Base-by-base conservation (phyloP, 2,329 filamentous ascomycete genomes). In the Penicillium sclerotiorum region DNA sequence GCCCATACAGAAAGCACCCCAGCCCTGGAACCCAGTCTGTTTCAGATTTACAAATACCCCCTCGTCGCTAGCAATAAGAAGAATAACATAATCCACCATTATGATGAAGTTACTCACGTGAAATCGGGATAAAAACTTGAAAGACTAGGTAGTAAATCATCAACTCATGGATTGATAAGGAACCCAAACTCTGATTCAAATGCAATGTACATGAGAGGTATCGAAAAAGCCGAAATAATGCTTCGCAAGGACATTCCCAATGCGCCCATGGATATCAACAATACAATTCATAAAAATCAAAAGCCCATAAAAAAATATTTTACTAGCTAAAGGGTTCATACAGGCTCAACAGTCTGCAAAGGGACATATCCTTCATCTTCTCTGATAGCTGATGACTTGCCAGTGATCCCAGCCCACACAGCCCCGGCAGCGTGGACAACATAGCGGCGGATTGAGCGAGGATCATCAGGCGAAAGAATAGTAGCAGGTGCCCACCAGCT, bases 351-450 rank as follows among this genome's bases (percentile, higher is more conserved):
- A 5, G 68, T 73, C 53, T 73, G 71, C 20, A 78, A 60, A 3
- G 75, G 75, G 17, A 78, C 70, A 57, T 78, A 78, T 38, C 74
- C 67, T 28, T 75, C 68, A 45, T 73, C 66, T 30, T 63, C 55
- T 44, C 45, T 47, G 22, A 59, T 52, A 33, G 50, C 50, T n/a
- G 55, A 45, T 25, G 52, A 41, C 46, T 60, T 62, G 20, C 64
- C 66, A 25, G 65, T 67, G 27, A 66, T 42, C 11, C 60, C 51
- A 1, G 62, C 66, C 57, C 69, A 68, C n/a, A 65, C 23, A 4
- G 56, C 58, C 32, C 59, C 48, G 23, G 53, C 36, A 15, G 52
- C 37, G 23, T 59, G 52, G 11, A 47, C 52, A 30, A 63, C 45
- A 49, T 60, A 55, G 28, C 57, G 53, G 21, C 50, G 54, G 43